These are phyloP conservation scores for Ambrosia artemisiifolia DNA, from an alignment of 129 eudicot genomes.

Conservation along the genomic window DNA sequence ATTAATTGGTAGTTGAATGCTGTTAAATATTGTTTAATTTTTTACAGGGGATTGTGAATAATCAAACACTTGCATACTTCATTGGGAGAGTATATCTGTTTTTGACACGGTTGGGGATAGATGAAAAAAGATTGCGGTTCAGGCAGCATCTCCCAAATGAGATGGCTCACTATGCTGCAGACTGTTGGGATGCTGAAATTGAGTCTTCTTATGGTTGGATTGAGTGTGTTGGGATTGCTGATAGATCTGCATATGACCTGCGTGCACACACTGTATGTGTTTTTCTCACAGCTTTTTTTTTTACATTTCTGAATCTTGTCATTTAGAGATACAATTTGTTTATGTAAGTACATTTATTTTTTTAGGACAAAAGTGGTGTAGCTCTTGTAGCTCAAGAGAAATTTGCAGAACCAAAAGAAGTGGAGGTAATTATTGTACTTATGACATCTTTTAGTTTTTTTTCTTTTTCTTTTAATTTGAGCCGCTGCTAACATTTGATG, in stretches of 20 bases:
- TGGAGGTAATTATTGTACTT: conserved; percentile 41
- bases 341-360: background rate
- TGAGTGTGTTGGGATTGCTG: conserved; percentile 79
- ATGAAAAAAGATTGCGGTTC: conserved; percentile 53
- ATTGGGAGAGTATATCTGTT: conserved; percentile 64
- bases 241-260: conserved; percentile 67
- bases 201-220: conserved; percentile 76
- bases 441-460: background rate
- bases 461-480: background rate
- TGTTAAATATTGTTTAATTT: background rate
- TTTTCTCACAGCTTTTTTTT: background rate
- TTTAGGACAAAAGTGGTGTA: conserved; percentile 57
- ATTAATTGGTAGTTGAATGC: background rate
- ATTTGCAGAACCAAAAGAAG: conserved; percentile 60
- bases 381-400: conserved; percentile 68
- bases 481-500: background rate
- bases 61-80: conserved; percentile 69
- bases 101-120: conserved; percentile 56
- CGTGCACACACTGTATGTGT: conserved; percentile 60
- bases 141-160: conserved; percentile 75
- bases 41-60: conserved; percentile 60
- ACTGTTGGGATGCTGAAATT: conserved; percentile 83
- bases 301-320: background rate
- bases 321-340: background rate
- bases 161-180: conserved; percentile 85